Base-by-base conservation (phyloP, 352 stramenopile genomes). In the Pythium grandisporangium region DNA sequence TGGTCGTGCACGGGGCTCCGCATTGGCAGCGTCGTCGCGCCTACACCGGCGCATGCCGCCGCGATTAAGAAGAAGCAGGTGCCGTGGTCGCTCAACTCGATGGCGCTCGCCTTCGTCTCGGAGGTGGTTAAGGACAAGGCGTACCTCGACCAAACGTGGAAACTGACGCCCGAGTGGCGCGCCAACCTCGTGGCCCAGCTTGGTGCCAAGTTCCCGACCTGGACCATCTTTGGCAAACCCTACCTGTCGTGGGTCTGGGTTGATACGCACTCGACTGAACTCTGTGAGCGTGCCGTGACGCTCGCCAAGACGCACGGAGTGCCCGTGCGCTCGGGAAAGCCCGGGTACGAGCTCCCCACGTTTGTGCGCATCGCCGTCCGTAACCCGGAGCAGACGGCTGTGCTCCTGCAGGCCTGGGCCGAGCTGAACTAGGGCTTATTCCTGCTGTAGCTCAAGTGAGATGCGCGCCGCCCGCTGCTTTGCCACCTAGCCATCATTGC, bases 21-120 rank as follows among this genome's bases (percentile, higher is more conserved):
- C 26, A 83, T 95, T 33, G 84, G 84, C 53, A 91, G 73, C 30
- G 84, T 95, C 27, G 81, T 95, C 8, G 81, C 84, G 30, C 84
- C 84, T 21, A 91, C 75, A 22, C 47, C 78, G 2, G 61, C 70
- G 39, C 75, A 93, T 40, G 80, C 77, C 6, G 78, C 76, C 5
- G 58, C 63, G 35, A 89, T 95, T 59, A 95, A 95, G 65, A 66
- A 76, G 44, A 95, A 95, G 61, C 84, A 95, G 51, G 84, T 95
- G 53, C 84, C 84, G 22, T 95, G 84, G 84, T 94, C 80, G 34
- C 77, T 95, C 43, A 95, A 95, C 64, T 88, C 74, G 33, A 93
- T 95, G 71, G 84, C 84, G 38, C 55, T 95, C 37, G 79, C 74
- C 16, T 93, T 90, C 42, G 65, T 93, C 43, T 93, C 77, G 21